Conservation (phyloP, 495 filamentous ascomycete genomes). For the Hypoxylon lienhwacheense region DNA sequence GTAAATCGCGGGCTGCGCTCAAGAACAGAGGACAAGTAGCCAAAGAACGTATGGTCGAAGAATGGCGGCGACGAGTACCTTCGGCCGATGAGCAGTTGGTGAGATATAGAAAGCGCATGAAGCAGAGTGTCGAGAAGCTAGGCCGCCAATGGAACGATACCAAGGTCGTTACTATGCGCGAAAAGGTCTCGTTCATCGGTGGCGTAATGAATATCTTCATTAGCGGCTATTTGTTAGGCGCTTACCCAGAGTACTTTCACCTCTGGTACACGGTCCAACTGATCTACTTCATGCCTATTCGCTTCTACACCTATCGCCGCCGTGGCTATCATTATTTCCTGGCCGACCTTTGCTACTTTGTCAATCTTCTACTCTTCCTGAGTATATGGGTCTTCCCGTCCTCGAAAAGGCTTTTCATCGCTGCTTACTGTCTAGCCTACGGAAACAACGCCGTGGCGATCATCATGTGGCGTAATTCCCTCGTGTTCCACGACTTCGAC, state of each 20-base stretch:
- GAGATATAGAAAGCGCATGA: slow-evolving; percentile 86
- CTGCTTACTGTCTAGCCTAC: slow-evolving; percentile 86
- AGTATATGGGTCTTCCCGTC: slow-evolving; percentile 88
- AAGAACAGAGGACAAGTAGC: slow-evolving; percentile 50
- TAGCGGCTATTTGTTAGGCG: slow-evolving; percentile 90
- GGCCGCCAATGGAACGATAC: slow-evolving; percentile 85
- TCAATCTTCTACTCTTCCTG: slow-evolving; percentile 82
- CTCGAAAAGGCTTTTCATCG: slow-evolving; percentile 90
- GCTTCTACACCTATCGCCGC: slow-evolving; percentile 85
- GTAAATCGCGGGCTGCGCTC: slow-evolving; percentile 76
- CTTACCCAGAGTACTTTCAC: slow-evolving; percentile 82
- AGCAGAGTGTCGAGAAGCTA: slow-evolving; percentile 80
- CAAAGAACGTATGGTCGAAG: slow-evolving; percentile 76
- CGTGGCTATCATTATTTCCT: slow-evolving; percentile 96
- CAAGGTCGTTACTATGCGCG: slow-evolving; percentile 80
- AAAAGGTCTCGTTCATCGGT: slow-evolving; percentile 95
- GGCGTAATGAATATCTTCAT: slow-evolving; percentile 97
- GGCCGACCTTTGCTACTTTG: slow-evolving; percentile 96
- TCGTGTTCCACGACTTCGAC: slow-evolving; percentile 97
- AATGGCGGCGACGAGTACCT: slow-evolving; percentile 80
- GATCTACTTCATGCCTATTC: slow-evolving; percentile 93
- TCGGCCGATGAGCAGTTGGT: slow-evolving; percentile 90
- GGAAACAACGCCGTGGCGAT: slow-evolving; percentile 98
- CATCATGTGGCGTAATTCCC: slow-evolving; percentile 98
- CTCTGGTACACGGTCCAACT: slow-evolving; percentile 87